phyloP scores from a whole-genome alignment of 805 yeast species.

The Spathaspora gorwiae region DNA sequence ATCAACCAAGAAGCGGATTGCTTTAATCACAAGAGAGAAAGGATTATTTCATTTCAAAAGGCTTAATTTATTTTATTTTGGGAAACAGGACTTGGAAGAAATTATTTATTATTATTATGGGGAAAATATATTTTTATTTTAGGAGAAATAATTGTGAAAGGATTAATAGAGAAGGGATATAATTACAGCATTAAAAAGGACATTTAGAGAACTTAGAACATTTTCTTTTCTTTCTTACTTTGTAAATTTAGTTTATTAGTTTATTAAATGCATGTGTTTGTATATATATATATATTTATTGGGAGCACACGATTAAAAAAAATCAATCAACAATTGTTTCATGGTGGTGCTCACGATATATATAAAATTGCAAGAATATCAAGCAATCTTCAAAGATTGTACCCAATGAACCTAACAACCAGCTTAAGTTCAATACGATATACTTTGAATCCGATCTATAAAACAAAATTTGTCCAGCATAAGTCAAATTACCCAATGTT shows the following conservation, averaged over 20 bases:
- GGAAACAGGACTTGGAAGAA: too few relatives aligned
- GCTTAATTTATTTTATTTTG: too few relatives aligned
- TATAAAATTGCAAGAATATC: conserved; percentile 64
- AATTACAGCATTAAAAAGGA: not conserved
- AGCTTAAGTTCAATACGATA: conserved; percentile 58
- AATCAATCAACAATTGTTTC: not conserved
- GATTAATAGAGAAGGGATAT: not conserved
- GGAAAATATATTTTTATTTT: too few relatives aligned
- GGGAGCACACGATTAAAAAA: not conserved
- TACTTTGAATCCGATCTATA: conserved; percentile 61
- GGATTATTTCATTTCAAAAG: too few relatives aligned
- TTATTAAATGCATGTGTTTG: not conserved
- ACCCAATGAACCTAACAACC: conserved; percentile 78
- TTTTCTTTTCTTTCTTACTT: conserved; percentile 1
- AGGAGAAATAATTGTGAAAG: too few relatives aligned
- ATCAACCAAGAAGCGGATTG: too few relatives aligned
- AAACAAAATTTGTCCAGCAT: conserved; percentile 66
- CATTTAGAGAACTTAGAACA: not conserved
- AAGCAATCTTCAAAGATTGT: conserved; percentile 67
- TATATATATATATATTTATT: not conserved
- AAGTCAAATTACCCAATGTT: conserved; percentile 69
- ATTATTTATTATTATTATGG: too few relatives aligned
- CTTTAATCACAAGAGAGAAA: too few relatives aligned
- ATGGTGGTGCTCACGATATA: conserved; percentile 40
- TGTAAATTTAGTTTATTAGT: not conserved